phyloP scores from a whole-genome alignment of 2,329 filamentous ascomycete species.

The Ophiostoma novo-ulmi region DNA sequence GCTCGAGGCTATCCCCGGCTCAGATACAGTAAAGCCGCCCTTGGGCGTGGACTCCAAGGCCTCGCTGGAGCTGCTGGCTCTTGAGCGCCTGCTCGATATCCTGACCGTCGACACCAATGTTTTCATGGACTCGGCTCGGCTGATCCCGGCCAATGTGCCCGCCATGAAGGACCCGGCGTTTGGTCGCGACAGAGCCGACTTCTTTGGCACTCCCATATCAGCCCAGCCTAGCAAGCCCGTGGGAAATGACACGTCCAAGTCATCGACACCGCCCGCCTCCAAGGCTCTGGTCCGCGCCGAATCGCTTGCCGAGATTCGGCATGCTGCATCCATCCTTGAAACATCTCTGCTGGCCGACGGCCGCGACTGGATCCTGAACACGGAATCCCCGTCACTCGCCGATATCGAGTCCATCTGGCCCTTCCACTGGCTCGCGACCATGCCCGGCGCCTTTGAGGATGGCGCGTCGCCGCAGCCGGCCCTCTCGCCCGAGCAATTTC shows the following conservation, averaged over 20 bases:
- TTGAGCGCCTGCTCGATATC: slow-evolving; percentile 52
- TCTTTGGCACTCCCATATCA: slow-evolving; percentile 28
- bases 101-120: slow-evolving; percentile 54
- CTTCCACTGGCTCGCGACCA: slow-evolving; percentile 58
- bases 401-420: slow-evolving; percentile 67
- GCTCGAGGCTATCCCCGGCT: slow-evolving; percentile 49
- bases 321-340: slow-evolving; percentile 56
- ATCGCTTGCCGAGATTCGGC: slow-evolving; percentile 50
- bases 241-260: not conserved
- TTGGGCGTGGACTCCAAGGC: slow-evolving; percentile 36
- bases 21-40: slow-evolving; percentile 37
- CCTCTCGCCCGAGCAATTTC: slow-evolving; percentile 51
- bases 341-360: slow-evolving; percentile 58
- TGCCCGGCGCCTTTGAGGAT: slow-evolving; percentile 51
- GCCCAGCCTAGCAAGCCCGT: not conserved
- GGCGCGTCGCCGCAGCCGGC: slow-evolving; percentile 8
- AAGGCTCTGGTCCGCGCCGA: slow-evolving; percentile 42
- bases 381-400: slow-evolving; percentile 48
- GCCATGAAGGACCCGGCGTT: slow-evolving; percentile 55
- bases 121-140: slow-evolving; percentile 48
- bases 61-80: slow-evolving; percentile 39
- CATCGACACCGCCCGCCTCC: slow-evolving; percentile 6
- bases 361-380: slow-evolving; percentile 58
- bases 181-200: slow-evolving; percentile 49
- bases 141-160: slow-evolving; percentile 54